These are phyloP conservation scores for Tilletia indica DNA, from an alignment of 1,284 basidiomycete species.

Conservation along the genomic window DNA sequence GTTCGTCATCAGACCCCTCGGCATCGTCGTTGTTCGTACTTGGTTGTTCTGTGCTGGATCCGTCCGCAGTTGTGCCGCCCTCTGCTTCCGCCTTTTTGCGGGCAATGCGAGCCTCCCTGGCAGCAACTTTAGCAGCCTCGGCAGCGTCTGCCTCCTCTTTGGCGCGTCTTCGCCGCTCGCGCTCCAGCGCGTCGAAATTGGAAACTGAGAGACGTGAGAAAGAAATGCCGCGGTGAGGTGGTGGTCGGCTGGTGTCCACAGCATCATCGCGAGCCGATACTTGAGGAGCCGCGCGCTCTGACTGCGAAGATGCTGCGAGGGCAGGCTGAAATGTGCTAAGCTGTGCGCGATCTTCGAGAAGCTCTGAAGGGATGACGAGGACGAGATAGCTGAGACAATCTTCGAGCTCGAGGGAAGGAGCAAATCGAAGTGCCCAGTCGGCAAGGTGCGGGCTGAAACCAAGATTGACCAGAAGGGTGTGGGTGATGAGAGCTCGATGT, in stretches of 20 bases:
- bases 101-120: neutral
- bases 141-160: neutral
- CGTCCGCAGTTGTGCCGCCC: slow-evolving; percentile 33
- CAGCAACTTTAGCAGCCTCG: neutral
- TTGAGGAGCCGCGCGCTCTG: neutral
- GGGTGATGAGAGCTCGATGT: slow-evolving; percentile 72
- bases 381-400: slow-evolving; percentile 68
- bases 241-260: slow-evolving; percentile 44
- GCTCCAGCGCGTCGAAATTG: slow-evolving; percentile 7
- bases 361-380: slow-evolving; percentile 60
- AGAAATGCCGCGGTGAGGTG: slow-evolving; percentile 34
- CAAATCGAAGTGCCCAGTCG: slow-evolving; percentile 67
- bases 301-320: slow-evolving; percentile 22
- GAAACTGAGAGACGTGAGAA: slow-evolving; percentile 27
- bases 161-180: neutral
- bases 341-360: slow-evolving; percentile 61
- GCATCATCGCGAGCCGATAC: slow-evolving; percentile 28
- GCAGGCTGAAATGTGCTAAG: slow-evolving; percentile 22
- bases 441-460: slow-evolving; percentile 74
- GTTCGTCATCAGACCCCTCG: slow-evolving; percentile 63
- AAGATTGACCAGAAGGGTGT: slow-evolving; percentile 77
- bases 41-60: slow-evolving; percentile 57
- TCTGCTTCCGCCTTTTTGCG: slow-evolving; percentile 27
- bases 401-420: slow-evolving; percentile 72
- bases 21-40: slow-evolving; percentile 37